These are phyloP conservation scores for Sisymbrium altissimum DNA, from an alignment of 345 rosid species.

Conservation along the genomic window DNA sequence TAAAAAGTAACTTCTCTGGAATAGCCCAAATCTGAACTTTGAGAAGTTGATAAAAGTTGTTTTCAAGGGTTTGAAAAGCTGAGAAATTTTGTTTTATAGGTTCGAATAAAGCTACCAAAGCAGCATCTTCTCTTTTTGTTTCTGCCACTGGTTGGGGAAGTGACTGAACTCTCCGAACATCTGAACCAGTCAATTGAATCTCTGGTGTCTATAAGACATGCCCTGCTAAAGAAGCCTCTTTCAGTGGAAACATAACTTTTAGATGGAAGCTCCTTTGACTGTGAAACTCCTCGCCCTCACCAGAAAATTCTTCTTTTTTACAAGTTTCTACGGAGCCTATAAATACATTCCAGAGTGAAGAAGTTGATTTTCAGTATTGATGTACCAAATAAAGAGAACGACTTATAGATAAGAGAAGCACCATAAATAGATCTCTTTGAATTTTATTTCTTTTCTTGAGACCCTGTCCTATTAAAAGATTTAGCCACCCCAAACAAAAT, in stretches of 20 bases:
- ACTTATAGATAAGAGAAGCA: constrained; percentile 47
- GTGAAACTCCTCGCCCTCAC: constrained; percentile 38
- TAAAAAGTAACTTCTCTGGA: no score
- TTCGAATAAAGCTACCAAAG: constrained; percentile 30
- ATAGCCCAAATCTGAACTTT: no score
- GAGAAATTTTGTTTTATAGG: no score
- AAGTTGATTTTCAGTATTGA: constrained; percentile 3
- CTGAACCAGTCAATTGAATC: constrained; percentile 34
- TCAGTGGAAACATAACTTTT: constrained; percentile 1
- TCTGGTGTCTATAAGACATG: constrained; percentile 29
- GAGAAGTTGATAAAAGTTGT: background rate
- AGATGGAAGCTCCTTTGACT: constrained; percentile 28
- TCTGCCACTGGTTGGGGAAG: constrained; percentile 34
- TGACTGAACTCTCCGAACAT: constrained; percentile 31
- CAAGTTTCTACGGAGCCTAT: constrained; percentile 51
- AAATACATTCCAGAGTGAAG: constrained; percentile 19
- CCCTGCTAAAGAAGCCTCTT: constrained; percentile 36
- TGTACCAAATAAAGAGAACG: background rate
- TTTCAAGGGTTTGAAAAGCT: no score
- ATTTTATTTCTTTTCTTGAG: constrained; percentile 65
- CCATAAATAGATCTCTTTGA: no score
- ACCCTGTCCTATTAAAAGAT: constrained; percentile 72
- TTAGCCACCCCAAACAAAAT: constrained; percentile 14
- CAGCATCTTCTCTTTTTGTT: constrained; percentile 35
- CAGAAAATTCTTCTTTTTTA: constrained; percentile 35